Percentiles rank a stretch among this genome's conserved stretches.
Evolutionary conservation across 2,329 filamentous ascomycete genomes (phyloP).

Genomic region (Penicillium sp.): DNA sequence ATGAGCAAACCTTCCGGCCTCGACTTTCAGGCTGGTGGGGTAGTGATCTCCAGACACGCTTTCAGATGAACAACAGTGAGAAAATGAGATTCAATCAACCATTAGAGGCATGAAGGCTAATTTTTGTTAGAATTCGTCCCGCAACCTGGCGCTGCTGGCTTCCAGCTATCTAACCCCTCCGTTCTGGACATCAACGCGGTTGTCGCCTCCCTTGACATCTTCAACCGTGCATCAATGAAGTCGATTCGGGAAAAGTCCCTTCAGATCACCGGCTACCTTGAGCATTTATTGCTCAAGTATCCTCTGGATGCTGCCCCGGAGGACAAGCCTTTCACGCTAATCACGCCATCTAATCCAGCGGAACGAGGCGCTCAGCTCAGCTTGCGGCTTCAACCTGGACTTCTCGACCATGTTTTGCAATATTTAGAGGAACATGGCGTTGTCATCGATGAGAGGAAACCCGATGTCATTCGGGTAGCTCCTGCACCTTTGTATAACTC

Average conservation of each 20-base stretch:
- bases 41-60: conserved; percentile 73
- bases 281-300: conserved; percentile 61
- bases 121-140: conserved; percentile 64
- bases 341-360: conserved; percentile 70
- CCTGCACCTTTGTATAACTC: conserved; percentile 84
- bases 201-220: conserved; percentile 72
- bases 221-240: conserved; percentile 70
- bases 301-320: conserved; percentile 34
- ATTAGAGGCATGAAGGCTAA: conserved; percentile 10
- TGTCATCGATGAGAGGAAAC: conserved; percentile 80
- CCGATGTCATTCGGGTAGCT: conserved; percentile 81
- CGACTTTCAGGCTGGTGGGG: conserved; percentile 87
- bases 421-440: conserved; percentile 70
- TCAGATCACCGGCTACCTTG: conserved; percentile 74
- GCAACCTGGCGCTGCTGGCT: conserved; percentile 76
- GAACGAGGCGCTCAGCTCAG: conserved; percentile 81
- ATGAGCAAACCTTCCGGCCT: conserved; percentile 60
- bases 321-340: conserved; percentile 58
- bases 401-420: conserved; percentile 70
- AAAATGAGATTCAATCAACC: background rate
- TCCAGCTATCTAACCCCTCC: conserved; percentile 82
- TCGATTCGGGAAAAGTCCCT: conserved; percentile 72
- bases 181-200: conserved; percentile 78
- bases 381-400: conserved; percentile 66
- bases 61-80: conserved; percentile 75